A percentile compares a stretch with the other conserved stretches of the same genome.
phyloP scores from a whole-genome alignment of 768 basidiomycete genomes.

The Lanmaoa rubissima region DNA sequence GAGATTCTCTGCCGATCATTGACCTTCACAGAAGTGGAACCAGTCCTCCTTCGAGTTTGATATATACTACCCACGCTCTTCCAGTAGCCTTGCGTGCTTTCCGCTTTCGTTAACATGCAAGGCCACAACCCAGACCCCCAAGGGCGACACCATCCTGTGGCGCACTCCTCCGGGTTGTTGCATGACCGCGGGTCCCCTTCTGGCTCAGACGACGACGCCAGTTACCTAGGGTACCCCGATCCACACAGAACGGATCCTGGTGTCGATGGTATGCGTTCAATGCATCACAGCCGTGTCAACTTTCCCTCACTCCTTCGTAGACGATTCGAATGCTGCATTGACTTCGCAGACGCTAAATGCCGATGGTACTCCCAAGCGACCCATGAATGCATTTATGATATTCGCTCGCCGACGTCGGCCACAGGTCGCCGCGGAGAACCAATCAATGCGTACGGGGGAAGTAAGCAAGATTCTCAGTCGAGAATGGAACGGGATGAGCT shows the following conservation, averaged over 20 bases:
- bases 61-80: conserved; percentile 2
- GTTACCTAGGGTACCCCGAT: conserved; percentile 30
- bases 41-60: conserved; percentile 7
- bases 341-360: conserved; percentile 80
- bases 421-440: conserved; percentile 83
- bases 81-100: conserved; percentile 4
- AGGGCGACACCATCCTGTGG: conserved; percentile 24
- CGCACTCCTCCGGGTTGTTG: conserved; percentile 30
- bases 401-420: conserved; percentile 81
- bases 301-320: conserved; percentile 24
- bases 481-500: conserved; percentile 80
- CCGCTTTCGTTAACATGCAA: conserved; percentile 27
- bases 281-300: conserved; percentile 8
- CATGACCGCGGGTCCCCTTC: conserved; percentile 52
- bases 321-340: conserved; percentile 46
- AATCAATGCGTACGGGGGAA: conserved; percentile 87
- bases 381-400: conserved; percentile 96
- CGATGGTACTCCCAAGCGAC: conserved; percentile 85
- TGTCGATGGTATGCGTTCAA: conserved; percentile 41
- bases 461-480: conserved; percentile 85
- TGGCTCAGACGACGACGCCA: conserved; percentile 54
- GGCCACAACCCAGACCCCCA: conserved; percentile 21
- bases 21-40: conserved; percentile 16
- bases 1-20: conserved; percentile 27
- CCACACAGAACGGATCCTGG: conserved; percentile 44